phyloP scores from a whole-genome alignment of 2,329 filamentous ascomycete genomes.

The Fonsecaea multimorphosa region DNA sequence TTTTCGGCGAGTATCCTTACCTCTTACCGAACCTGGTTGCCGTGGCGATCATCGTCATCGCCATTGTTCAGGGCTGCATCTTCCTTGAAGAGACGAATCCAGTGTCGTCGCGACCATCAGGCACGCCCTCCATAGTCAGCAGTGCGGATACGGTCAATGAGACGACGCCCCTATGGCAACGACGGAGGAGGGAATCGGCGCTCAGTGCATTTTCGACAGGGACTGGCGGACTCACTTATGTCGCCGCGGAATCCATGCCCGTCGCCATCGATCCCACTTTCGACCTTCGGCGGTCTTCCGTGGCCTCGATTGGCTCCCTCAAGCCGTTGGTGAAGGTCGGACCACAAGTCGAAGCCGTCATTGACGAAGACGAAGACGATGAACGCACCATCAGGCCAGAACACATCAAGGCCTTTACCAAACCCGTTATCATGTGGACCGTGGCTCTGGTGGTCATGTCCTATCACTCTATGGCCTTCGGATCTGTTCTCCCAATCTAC shows the following conservation, averaged over 20 bases:
- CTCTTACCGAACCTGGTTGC: constrained; percentile 37
- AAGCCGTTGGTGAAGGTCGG: constrained; percentile 3
- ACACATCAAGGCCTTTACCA: constrained; percentile 28
- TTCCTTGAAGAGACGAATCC: constrained; percentile 38
- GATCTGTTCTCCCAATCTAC: constrained; percentile 52
- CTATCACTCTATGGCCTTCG: constrained; percentile 57
- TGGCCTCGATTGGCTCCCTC: constrained; percentile 31
- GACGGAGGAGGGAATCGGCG: constrained; percentile 13
- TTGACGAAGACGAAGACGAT: constrained; percentile 24
- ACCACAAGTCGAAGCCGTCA: constrained; percentile 11
- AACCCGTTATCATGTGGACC: constrained; percentile 50
- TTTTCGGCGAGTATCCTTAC: constrained; percentile 38
- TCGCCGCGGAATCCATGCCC: constrained; percentile 22
- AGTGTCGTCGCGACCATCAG: constrained; percentile 5
- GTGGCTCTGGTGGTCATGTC: constrained; percentile 51
- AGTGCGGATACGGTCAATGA: constrained; percentile 18
- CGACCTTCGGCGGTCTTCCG: constrained; percentile 30
- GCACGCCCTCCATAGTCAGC: not conserved
- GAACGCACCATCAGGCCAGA: not conserved
- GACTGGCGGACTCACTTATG: constrained; percentile 13
- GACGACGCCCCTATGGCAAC: constrained; percentile 27
- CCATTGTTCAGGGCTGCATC: constrained; percentile 33
- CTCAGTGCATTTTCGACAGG: constrained; percentile 8
- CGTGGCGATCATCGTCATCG: constrained; percentile 27
- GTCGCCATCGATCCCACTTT: constrained; percentile 28